Percentiles rank a stretch among this genome's conserved stretches.
These are phyloP conservation scores for Coelastrella sp. DNA, from an alignment of 139 green algal genomes.

Conservation along the genomic window DNA sequence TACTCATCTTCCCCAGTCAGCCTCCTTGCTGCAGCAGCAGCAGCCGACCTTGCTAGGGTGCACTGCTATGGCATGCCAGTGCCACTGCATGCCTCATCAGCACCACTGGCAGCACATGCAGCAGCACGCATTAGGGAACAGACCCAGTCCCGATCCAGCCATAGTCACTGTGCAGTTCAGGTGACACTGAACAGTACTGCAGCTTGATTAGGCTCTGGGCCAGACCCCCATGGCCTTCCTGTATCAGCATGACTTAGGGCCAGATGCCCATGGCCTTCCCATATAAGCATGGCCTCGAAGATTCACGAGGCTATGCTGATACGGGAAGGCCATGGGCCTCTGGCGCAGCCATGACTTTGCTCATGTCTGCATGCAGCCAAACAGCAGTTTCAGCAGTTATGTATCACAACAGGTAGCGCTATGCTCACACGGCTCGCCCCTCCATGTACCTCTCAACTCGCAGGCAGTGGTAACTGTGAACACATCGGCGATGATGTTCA, in stretches of 20 bases:
- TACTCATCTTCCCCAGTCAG: background rate
- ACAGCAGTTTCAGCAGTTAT: background rate
- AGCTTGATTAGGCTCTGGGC: too few species aligned
- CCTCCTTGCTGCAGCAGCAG: background rate
- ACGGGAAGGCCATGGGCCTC: too few species aligned
- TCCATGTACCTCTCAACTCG: background rate
- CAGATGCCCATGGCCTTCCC: too few species aligned
- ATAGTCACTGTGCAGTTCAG: too few species aligned
- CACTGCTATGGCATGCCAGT: background rate
- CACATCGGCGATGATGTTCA: constrained; percentile 57
- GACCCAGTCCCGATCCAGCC: too few species aligned
- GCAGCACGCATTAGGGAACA: background rate
- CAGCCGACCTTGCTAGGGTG: background rate
- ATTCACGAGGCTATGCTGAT: too few species aligned
- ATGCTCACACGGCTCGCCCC: too few species aligned
- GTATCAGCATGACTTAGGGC: too few species aligned
- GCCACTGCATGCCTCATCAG: background rate
- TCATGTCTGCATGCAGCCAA: background rate
- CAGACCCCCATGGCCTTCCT: too few species aligned
- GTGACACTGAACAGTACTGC: too few species aligned
- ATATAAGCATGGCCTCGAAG: too few species aligned
- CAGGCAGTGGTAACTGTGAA: constrained; percentile 51
- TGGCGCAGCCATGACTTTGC: background rate
- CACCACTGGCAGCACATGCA: background rate
- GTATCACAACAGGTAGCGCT: too few species aligned